Evolutionary conservation across 1,139 yeast genomes (phyloP), one percentile per base, ranked within the genome.

Genomic region (Protomyces gravidus): DNA sequence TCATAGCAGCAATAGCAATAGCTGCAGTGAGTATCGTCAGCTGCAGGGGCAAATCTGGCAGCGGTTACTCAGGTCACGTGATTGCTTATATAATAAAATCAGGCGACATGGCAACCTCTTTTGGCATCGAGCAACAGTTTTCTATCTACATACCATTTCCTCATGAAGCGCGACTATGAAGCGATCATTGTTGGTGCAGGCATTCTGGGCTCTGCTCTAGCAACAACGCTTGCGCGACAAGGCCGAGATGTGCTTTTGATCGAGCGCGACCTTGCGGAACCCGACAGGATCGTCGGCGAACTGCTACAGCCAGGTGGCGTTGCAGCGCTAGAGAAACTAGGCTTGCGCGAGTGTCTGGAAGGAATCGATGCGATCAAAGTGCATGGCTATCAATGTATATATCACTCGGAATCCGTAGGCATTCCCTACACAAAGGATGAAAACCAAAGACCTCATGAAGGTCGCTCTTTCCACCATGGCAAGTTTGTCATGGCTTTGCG

Each of bases 281-380:
- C 98, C 1, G 97, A 92, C 72, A 80, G 98, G 67, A 92, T 92
- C 62, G 98, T 92, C 42, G 99, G 99, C 46, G 99, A 92, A 72
- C 78, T 92, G 68, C 79, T 92, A 79, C 99, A 92, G 72, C 99
- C 99, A 3, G 92, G 89, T 27, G 98, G 98, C 13, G 76, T 90
- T 39, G 81, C 85, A 69, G 94, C 96, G 0, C 76, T 92, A 62
- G 77, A 79, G 65, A 84, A 86, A 65, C 76, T 92, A 33, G 97
- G 97, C 3, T 82, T 92, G 86, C 80, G 50, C 27, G 81, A 82
- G 64, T 84, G 95, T 1, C 75, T 92, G 47, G 88, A 89, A 67
- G 81, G 81, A 62, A 92, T 92, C 61, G 92, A 84, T 52, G 97
- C 97, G 11, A 79, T 81, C 19, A 81, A 81, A 27, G 88, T 84